These are phyloP conservation scores for Nissolia schottii DNA, from an alignment of 306 rosid species.

Conservation along the genomic window DNA sequence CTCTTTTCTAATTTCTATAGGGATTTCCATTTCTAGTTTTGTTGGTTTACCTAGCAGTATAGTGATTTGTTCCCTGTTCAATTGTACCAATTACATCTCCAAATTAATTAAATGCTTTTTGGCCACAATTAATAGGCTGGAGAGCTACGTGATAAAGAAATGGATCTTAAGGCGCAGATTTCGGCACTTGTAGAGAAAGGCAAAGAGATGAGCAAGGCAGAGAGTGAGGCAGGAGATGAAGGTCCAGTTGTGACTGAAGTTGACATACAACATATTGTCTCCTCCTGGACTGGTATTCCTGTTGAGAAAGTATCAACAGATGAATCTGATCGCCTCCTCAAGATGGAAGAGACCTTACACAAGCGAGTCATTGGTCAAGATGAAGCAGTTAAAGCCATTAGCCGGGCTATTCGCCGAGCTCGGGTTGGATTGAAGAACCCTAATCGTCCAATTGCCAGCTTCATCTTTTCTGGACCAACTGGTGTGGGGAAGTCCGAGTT, in stretches of 20 bases:
- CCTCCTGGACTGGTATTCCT: conserved; percentile 95
- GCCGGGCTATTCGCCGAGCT: conserved; percentile 91
- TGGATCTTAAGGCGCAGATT: conserved; percentile 90
- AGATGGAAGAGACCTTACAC: conserved; percentile 96
- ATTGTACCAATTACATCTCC: neutral
- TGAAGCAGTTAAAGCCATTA: conserved; percentile 92
- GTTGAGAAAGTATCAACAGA: conserved; percentile 92
- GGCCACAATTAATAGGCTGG: conserved; percentile 62
- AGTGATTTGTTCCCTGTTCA: conserved; percentile 10
- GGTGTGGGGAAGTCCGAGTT: conserved; percentile 98
- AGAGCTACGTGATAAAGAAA: conserved; percentile 86
- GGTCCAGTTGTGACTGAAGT: conserved; percentile 85
- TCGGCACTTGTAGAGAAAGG: conserved; percentile 76
- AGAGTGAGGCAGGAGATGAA: conserved; percentile 87
- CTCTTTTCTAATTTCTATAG: neutral
- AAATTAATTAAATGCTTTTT: neutral
- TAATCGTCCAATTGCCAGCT: conserved; percentile 92
- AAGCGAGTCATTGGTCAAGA: conserved; percentile 85
- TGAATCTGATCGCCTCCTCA: conserved; percentile 93
- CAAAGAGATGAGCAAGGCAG: conserved; percentile 96
- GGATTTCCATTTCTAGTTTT: neutral
- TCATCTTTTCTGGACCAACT: conserved; percentile 96
- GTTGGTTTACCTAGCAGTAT: neutral
- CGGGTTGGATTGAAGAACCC: conserved; percentile 96
- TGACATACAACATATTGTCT: conserved; percentile 85